Base-by-base conservation (phyloP, 2,329 filamentous ascomycete species). In the Dactylellina cionopaga region DNA sequence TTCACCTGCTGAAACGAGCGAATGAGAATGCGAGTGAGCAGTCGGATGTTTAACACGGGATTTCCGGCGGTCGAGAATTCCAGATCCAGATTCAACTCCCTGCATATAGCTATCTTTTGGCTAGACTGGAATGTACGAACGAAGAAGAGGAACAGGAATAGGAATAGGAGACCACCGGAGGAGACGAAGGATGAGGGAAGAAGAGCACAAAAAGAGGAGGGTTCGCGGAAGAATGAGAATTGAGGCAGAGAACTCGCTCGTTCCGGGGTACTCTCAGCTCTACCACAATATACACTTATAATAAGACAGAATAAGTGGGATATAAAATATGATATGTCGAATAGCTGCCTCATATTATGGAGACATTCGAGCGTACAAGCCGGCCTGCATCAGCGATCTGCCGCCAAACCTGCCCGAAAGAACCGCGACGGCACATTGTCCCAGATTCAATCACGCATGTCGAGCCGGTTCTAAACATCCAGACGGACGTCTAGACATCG, bases 1-100 rank as follows among this genome's bases (percentile, higher is more conserved):
- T 33, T 29, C 13, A n/a, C 15, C 17, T 54, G 22, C 17, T 33
- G 33, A 71, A 71, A 71, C 52, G 66, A 71, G 52, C 58, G 66
- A 71, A 58, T 52, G 44, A 41, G 66, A 31, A 41, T 44, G 47
- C 33, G 58, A 19, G 44, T 19, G 31, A 13, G 41, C 29, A 25
- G 31, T 31, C 43, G 39, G 56, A 19, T 56, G 46, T 56, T 47
- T n/a, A 25, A 54, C 2, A 31, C 31, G 49, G 13, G 47, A 37
- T 44, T 58, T 47, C 58, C 43, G 43, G 19, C 27, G 39, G 58
- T 47, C 43, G 41, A n/a, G 29, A 54, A 5, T 6, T 52, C 33
- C 13, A 27, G 52, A 68, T 58, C 58, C 64, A 56, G 66, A 51
- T 52, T 56, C 25, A n/a, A 39, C 9, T 54, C 55, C 49, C 49